Percentiles rank a stretch among this genome's conserved stretches.
Evolutionary conservation across 805 yeast species (phyloP).

Genomic region (Pichia occidentalis): DNA sequence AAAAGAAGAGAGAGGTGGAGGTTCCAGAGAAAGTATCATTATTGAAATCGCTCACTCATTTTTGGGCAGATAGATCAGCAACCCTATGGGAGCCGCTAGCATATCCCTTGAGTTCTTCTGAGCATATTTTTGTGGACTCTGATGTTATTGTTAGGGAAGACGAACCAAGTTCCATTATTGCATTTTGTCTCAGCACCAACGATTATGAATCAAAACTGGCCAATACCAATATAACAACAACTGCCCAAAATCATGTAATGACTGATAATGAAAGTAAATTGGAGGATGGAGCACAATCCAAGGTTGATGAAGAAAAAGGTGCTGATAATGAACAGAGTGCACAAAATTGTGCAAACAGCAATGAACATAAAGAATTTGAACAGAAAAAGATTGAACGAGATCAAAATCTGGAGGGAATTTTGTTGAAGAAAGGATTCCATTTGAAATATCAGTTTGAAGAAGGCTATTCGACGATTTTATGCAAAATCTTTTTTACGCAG

Average conservation of each 20-base stretch:
- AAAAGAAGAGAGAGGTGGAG: not conserved
- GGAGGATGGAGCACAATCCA: not conserved
- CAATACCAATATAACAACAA: not conserved
- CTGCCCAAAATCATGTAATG: not conserved
- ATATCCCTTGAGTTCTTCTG: constrained; percentile 73
- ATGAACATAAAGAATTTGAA: not conserved
- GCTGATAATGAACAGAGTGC: not conserved
- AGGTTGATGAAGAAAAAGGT: not conserved
- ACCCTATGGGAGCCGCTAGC: constrained; percentile 89
- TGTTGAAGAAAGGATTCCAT: constrained; percentile 84
- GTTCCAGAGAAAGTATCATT: constrained; percentile 68
- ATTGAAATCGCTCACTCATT: constrained; percentile 75
- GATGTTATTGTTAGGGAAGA: constrained; percentile 92
- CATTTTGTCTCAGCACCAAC: constrained; percentile 80
- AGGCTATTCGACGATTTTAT: constrained; percentile 73
- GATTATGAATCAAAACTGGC: constrained; percentile 55
- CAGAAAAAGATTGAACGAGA: not conserved
- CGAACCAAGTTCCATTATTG: constrained; percentile 91
- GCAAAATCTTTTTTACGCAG: constrained; percentile 92
- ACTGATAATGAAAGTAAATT: constrained; percentile 1
- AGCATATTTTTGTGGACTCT: constrained; percentile 90
- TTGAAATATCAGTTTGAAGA: constrained; percentile 88
- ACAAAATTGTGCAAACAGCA: not conserved
- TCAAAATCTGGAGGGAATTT: constrained; percentile 48
- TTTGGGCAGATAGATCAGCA: constrained; percentile 97